phyloP scores from a whole-genome alignment of 495 filamentous ascomycete species.

The Penicillium psychrofluorescens region DNA sequence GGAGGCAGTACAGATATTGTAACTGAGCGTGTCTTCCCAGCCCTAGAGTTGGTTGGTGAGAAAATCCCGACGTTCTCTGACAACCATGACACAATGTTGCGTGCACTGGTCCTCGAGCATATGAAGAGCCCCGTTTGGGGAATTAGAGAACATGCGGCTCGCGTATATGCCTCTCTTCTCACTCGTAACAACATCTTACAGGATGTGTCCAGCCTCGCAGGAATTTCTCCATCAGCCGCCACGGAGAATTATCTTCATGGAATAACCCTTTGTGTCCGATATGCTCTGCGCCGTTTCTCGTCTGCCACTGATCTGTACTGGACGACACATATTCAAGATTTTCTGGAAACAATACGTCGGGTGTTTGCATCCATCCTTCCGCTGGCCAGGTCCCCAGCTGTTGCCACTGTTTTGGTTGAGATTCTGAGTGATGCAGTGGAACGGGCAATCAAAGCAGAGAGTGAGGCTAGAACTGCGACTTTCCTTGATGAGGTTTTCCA shows the following conservation, averaged over 20 bases:
- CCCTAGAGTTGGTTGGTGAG: slow-evolving; percentile 68
- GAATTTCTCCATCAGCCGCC: slow-evolving; percentile 15
- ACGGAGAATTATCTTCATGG: slow-evolving; percentile 63
- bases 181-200: slow-evolving; percentile 42
- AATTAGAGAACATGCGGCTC: slow-evolving; percentile 82
- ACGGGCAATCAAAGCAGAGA: slow-evolving; percentile 21
- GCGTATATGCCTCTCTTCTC: slow-evolving; percentile 64
- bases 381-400: slow-evolving; percentile 29
- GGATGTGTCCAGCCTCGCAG: slow-evolving; percentile 43
- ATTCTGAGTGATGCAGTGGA: slow-evolving; percentile 32
- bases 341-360: slow-evolving; percentile 19
- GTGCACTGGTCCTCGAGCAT: slow-evolving; percentile 28
- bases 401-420: slow-evolving; percentile 32
- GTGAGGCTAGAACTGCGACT: slow-evolving; percentile 18
- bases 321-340: slow-evolving; percentile 25
- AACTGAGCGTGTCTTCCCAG: slow-evolving; percentile 76
- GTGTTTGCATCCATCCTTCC: slow-evolving; percentile 22
- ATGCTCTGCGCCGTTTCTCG: slow-evolving; percentile 36
- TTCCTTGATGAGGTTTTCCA: slow-evolving; percentile 21
- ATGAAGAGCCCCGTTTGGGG: slow-evolving; percentile 77
- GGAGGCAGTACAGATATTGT: slow-evolving; percentile 37
- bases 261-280: slow-evolving; percentile 43
- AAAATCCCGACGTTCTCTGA: slow-evolving; percentile 31
- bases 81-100: slow-evolving; percentile 24
- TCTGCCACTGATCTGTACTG: slow-evolving; percentile 24